Conservation (phyloP, 2,329 filamentous ascomycete species). For the Apiospora kogelbergensis region DNA sequence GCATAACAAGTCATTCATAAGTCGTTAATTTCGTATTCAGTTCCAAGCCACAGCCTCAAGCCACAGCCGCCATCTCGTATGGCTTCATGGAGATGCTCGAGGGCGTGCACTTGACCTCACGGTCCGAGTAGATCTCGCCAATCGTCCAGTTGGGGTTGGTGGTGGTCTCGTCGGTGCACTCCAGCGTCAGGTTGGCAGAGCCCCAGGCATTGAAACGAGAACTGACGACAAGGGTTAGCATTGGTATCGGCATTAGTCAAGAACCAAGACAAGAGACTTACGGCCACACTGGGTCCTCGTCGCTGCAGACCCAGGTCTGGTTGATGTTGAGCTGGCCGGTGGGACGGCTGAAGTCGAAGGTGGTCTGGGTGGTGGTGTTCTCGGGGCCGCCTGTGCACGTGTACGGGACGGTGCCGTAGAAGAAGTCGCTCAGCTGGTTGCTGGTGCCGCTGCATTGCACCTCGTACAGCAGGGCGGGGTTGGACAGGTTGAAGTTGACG, state of each 20-base stretch:
- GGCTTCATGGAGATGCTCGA: slow-evolving; percentile 33
- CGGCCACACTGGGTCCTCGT: slow-evolving; percentile 39
- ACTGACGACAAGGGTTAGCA: slow-evolving; percentile 20
- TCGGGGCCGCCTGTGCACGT: slow-evolving; percentile 36
- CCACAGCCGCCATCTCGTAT: slow-evolving; percentile 34
- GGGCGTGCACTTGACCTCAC: slow-evolving; percentile 32
- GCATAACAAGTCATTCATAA: not conserved
- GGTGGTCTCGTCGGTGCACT: slow-evolving; percentile 34
- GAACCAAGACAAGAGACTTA: slow-evolving; percentile 24
- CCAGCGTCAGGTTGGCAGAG: slow-evolving; percentile 31
- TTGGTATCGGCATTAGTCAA: not conserved
- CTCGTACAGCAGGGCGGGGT: slow-evolving; percentile 40
- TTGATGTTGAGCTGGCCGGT: slow-evolving; percentile 39
- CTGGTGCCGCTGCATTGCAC: slow-evolving; percentile 41
- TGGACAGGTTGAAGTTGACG: slow-evolving; percentile 46
- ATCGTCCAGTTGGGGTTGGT: slow-evolving; percentile 40
- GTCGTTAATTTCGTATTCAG: not conserved
- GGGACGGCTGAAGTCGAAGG: slow-evolving; percentile 43
- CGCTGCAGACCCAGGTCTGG: slow-evolving; percentile 50
- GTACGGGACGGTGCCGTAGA: slow-evolving; percentile 48
- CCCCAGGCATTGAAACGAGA: slow-evolving; percentile 35
- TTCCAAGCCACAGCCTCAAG: slow-evolving; percentile 22
- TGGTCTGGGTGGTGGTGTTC: slow-evolving; percentile 28
- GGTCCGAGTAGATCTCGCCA: slow-evolving; percentile 39
- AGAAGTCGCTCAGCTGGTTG: slow-evolving; percentile 46